Evolutionary conservation across 352 stramenopile genomes (phyloP).

Genomic region (Globisporangium paroecandrum): DNA sequence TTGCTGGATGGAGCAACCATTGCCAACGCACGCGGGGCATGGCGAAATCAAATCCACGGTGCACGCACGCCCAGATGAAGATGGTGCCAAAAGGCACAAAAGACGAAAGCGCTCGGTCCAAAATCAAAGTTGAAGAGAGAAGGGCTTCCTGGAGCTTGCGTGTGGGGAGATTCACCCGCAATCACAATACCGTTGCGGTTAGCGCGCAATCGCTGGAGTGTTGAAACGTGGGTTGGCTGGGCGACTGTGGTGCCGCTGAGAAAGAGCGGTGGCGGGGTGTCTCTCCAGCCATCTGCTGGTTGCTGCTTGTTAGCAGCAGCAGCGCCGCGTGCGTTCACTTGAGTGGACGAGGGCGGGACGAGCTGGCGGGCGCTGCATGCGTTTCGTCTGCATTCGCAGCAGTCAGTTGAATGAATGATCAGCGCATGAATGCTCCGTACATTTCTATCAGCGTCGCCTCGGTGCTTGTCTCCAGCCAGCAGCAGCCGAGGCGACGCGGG

Average conservation of each 20-base stretch:
- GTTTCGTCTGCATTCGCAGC: constrained; percentile 2
- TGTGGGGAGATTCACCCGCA: not conserved
- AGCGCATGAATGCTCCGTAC: not conserved
- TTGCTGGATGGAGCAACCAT: not conserved
- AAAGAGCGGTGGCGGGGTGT: not conserved
- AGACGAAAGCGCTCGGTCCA: not conserved
- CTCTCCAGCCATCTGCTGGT: constrained; percentile 2
- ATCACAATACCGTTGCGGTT: not conserved
- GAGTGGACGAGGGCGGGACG: not conserved
- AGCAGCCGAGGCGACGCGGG: not conserved
- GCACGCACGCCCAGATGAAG: not conserved
- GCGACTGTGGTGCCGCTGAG: constrained; percentile 2
- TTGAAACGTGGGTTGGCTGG: not conserved
- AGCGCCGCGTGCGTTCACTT: not conserved
- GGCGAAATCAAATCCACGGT: constrained; percentile 5
- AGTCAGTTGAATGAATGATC: not conserved
- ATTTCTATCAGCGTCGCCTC: constrained; percentile 2
- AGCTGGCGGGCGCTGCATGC: not conserved
- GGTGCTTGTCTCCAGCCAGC: not conserved
- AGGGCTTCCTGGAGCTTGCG: not conserved
- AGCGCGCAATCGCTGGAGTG: not conserved
- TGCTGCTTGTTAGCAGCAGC: not conserved
- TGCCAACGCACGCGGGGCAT: not conserved
- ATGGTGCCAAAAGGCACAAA: not conserved
- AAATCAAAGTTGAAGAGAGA: not conserved